Conservation (phyloP, 345 rosid genomes). For the Boechera retrofracta region DNA sequence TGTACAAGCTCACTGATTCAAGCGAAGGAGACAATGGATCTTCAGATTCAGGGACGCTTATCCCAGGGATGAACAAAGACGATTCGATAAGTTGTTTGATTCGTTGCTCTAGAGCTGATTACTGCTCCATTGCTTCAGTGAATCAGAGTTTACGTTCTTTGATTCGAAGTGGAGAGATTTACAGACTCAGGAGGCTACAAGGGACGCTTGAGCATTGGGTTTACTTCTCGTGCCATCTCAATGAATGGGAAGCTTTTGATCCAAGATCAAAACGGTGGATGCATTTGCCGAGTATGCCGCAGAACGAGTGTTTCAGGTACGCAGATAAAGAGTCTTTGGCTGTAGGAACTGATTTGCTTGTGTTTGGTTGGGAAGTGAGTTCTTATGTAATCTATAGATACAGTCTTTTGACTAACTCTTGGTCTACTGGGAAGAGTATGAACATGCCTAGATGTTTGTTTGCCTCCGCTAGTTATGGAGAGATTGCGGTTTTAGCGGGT, state of each 20-base stretch:
- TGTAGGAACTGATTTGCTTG: slow-evolving; percentile 69
- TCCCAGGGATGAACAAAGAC: slow-evolving; percentile 68
- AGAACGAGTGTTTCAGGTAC: slow-evolving; percentile 58
- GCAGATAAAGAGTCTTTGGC: slow-evolving; percentile 72
- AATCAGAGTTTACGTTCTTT: slow-evolving; percentile 52
- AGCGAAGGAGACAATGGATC: slow-evolving; percentile 35
- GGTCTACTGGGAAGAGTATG: slow-evolving; percentile 59
- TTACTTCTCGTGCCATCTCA: slow-evolving; percentile 70
- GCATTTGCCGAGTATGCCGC: slow-evolving; percentile 65
- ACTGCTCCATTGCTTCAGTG: slow-evolving; percentile 52
- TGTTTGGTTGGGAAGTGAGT: slow-evolving; percentile 63
- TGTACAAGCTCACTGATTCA: slow-evolving; percentile 20
- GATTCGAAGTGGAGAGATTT: slow-evolving; percentile 58
- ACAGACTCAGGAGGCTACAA: slow-evolving; percentile 52
- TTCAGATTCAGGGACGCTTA: slow-evolving; percentile 56
- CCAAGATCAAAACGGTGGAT: slow-evolving; percentile 66
- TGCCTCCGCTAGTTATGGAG: slow-evolving; percentile 71
- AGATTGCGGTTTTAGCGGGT: slow-evolving; percentile 76
- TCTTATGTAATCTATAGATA: slow-evolving; percentile 56
- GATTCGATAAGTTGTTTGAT: slow-evolving; percentile 63
- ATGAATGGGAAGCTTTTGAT: slow-evolving; percentile 86
- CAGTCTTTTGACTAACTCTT: slow-evolving; percentile 55
- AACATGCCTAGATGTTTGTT: slow-evolving; percentile 76
- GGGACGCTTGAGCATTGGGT: slow-evolving; percentile 77
- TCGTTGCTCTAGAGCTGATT: slow-evolving; percentile 70